phyloP scores from a whole-genome alignment of 1,284 basidiomycete genomes.

The Meripilus lineatus region DNA sequence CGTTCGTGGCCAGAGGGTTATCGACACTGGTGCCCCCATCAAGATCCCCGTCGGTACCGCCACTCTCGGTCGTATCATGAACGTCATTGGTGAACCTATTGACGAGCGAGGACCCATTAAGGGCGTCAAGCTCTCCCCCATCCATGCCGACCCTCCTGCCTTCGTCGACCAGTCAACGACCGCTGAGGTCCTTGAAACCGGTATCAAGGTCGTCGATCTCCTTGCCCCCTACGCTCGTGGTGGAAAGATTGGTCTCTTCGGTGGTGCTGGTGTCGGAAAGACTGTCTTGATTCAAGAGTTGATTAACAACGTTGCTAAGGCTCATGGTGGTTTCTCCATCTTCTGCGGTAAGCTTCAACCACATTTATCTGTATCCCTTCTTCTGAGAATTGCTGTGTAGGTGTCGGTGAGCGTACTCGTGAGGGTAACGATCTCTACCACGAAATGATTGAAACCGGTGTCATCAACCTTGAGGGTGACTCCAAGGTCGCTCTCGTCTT shows the following conservation, averaged over 20 bases:
- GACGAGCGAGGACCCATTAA: conserved; percentile 99
- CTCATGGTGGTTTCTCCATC: conserved; percentile 99
- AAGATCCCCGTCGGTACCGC: conserved; percentile 92
- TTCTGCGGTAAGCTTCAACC: conserved; percentile 79
- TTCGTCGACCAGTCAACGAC: conserved; percentile 99
- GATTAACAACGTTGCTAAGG: conserved; percentile 99
- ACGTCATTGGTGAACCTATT: conserved; percentile 99
- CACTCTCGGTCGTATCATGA: conserved; percentile 98
- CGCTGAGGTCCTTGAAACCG: conserved; percentile 97
- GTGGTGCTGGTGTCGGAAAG: conserved; percentile 99
- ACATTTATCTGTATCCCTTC: background rate
- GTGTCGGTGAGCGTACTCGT: conserved; percentile 99
- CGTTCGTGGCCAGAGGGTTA: conserved; percentile 95
- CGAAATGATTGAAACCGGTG: conserved; percentile 99
- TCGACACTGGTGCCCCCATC: conserved; percentile 96
- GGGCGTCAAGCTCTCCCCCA: conserved; percentile 86
- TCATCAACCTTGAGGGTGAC: conserved; percentile 98
- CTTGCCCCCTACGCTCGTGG: conserved; percentile 99
- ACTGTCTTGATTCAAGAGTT: conserved; percentile 98
- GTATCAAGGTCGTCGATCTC: conserved; percentile 99
- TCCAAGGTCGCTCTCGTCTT: conserved; percentile 99
- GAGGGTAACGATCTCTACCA: conserved; percentile 99
- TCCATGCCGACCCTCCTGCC: conserved; percentile 94
- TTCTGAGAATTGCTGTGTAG: conserved; percentile 31
- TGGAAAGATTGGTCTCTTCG: conserved; percentile 99